phyloP scores from a whole-genome alignment of 108 stramenopile genomes.

The Nitzschia palea region DNA sequence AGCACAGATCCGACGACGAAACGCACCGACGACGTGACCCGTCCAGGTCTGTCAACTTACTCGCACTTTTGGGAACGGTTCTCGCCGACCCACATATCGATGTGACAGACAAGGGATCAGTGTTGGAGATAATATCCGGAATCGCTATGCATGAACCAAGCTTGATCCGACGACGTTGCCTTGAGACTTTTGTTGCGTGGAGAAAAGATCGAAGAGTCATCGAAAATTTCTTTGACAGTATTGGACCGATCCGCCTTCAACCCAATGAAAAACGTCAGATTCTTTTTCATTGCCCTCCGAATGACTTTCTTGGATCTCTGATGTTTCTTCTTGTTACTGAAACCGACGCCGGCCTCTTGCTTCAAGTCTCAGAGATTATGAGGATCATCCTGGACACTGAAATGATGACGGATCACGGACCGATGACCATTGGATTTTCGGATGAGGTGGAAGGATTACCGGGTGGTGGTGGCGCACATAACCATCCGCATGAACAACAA shows the following conservation, averaged over 20 bases:
- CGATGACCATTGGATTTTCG: slow-evolving; percentile 46
- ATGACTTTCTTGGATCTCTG: slow-evolving; percentile 73
- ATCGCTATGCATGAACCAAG: slow-evolving; percentile 80
- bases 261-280: slow-evolving; percentile 68
- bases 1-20: not conserved
- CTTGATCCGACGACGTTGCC: slow-evolving; percentile 65
- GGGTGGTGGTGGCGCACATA: slow-evolving; percentile 17
- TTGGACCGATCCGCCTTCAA: slow-evolving; percentile 46
- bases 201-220: slow-evolving; percentile 10
- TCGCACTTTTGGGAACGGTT: slow-evolving; percentile 61
- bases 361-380: slow-evolving; percentile 83
- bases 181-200: slow-evolving; percentile 42
- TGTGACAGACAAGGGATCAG: slow-evolving; percentile 66
- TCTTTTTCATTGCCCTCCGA: slow-evolving; percentile 61
- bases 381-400: slow-evolving; percentile 85
- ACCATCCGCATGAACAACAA: slow-evolving; percentile 29
- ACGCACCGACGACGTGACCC: not conserved
- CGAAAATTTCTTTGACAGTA: slow-evolving; percentile 5
- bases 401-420: slow-evolving; percentile 60
- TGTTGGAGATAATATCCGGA: slow-evolving; percentile 73
- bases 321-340: slow-evolving; percentile 67
- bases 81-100: slow-evolving; percentile 72
- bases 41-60: slow-evolving; percentile 46
- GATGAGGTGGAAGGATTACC: slow-evolving; percentile 56
- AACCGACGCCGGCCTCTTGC: slow-evolving; percentile 77